phyloP scores from a whole-genome alignment of 495 filamentous ascomycete species.

The Hypoxylon trugodes region DNA sequence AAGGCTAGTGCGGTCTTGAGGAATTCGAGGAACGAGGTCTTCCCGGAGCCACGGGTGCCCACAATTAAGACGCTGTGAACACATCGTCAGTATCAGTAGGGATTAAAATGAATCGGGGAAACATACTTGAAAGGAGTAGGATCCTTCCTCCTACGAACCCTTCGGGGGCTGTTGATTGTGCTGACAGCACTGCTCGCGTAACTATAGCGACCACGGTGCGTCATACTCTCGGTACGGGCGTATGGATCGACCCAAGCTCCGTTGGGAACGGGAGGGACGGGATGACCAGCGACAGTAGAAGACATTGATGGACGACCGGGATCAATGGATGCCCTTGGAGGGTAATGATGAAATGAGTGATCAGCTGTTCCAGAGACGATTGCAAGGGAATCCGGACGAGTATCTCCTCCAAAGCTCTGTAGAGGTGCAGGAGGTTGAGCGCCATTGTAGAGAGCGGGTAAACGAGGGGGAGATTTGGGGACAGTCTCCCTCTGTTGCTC shows the following conservation, averaged over 20 bases:
- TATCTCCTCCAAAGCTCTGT: slow-evolving; percentile 75
- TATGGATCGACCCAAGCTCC: slow-evolving; percentile 74
- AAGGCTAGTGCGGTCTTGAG: slow-evolving; percentile 83
- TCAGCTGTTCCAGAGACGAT: slow-evolving; percentile 65
- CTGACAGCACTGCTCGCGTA: slow-evolving; percentile 93
- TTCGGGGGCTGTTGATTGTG: slow-evolving; percentile 91
- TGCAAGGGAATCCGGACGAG: slow-evolving; percentile 69
- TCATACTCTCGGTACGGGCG: slow-evolving; percentile 90
- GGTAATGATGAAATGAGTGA: slow-evolving; percentile 47
- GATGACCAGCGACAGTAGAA: slow-evolving; percentile 47
- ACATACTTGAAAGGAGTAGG: slow-evolving; percentile 98
- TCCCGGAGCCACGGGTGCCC: slow-evolving; percentile 87
- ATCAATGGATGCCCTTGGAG: slow-evolving; percentile 40
- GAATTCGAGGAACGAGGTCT: slow-evolving; percentile 97
- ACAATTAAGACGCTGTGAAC: slow-evolving; percentile 83
- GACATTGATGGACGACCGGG: slow-evolving; percentile 57
- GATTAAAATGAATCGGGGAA: neutral
- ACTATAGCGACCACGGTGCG: slow-evolving; percentile 94
- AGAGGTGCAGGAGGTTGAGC: slow-evolving; percentile 67
- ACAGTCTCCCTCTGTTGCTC: slow-evolving; percentile 71
- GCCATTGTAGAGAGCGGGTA: slow-evolving; percentile 76
- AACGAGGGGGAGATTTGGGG: slow-evolving; percentile 75
- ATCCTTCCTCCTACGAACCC: slow-evolving; percentile 93
- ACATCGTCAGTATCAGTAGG: slow-evolving; percentile 13
- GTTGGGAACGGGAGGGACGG: slow-evolving; percentile 63